Percentiles rank a stretch among this genome's conserved stretches.
Conservation (phyloP, 2,329 filamentous ascomycete genomes). For the Coniella vitis region DNA sequence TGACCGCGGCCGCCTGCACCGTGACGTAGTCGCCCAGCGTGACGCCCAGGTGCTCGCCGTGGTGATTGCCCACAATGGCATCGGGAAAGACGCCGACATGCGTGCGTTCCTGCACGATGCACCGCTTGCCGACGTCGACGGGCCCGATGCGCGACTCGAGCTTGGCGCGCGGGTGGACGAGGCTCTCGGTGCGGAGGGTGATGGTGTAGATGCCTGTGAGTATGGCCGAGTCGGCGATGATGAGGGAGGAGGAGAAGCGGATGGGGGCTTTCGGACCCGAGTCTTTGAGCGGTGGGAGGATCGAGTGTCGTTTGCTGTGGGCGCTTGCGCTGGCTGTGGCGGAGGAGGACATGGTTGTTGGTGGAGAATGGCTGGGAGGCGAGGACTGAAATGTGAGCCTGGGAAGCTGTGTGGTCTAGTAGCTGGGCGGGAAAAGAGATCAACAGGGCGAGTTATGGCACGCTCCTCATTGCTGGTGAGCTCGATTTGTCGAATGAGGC, state of each 20-base stretch:
- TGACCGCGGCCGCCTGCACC: conserved; percentile 50
- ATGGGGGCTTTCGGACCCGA: conserved; percentile 55
- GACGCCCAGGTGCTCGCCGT: conserved; percentile 32
- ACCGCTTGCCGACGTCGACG: conserved; percentile 73
- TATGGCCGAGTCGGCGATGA: conserved; percentile 56
- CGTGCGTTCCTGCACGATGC: conserved; percentile 69
- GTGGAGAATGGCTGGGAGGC: background rate
- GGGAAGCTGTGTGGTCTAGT: no score
- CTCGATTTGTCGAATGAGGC: no score
- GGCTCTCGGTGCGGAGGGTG: conserved; percentile 66
- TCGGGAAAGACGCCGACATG: conserved; percentile 42
- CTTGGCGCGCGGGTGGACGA: conserved; percentile 80
- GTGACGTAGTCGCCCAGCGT: conserved; percentile 54
- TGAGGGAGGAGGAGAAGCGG: conserved; percentile 52
- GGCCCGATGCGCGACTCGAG: conserved; percentile 74
- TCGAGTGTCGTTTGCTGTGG: conserved; percentile 47
- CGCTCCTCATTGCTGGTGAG: background rate
- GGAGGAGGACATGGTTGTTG: conserved; percentile 32
- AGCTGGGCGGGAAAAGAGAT: no score
- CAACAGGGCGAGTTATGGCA: background rate
- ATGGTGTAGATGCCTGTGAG: conserved; percentile 70
- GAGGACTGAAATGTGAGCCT: no score
- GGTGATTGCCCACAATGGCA: conserved; percentile 17
- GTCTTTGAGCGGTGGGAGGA: conserved; percentile 45
- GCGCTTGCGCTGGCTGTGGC: conserved; percentile 19